A percentile compares a stretch with the other conserved stretches of the same genome.
Conservation (phyloP, 2,329 filamentous ascomycete species). For the Coniochaeta ligniaria region DNA sequence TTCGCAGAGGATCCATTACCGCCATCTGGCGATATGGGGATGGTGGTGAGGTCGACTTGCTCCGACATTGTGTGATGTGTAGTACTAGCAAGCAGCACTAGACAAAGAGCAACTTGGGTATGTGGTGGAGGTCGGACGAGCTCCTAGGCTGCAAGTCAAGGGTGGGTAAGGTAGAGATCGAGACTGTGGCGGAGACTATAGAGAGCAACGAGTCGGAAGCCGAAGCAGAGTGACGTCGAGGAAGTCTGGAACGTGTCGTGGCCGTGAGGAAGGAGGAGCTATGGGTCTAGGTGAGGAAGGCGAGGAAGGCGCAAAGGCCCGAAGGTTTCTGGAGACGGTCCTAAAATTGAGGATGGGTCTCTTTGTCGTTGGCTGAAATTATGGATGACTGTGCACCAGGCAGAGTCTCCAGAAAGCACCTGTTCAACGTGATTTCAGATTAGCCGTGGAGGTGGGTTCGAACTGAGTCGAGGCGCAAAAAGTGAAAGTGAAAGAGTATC, state of each 20-base stretch:
- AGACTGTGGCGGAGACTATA: not conserved
- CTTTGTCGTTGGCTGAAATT: conserved; percentile 8
- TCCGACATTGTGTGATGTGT: conserved; percentile 28
- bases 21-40: conserved; percentile 59
- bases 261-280: not conserved
- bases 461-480: conserved; percentile 1
- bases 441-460: not conserved
- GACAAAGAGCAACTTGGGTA: not conserved
- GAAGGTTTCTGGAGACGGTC: not conserved
- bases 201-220: not conserved
- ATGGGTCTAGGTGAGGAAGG: not conserved
- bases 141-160: not conserved
- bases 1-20: conserved; percentile 43
- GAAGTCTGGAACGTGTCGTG: not conserved
- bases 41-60: conserved; percentile 61
- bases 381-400: conserved; percentile 17
- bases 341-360: not conserved
- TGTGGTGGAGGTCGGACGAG: not conserved
- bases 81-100: conserved; percentile 2
- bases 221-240: not conserved
- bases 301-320: not conserved
- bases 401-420: conserved; percentile 11
- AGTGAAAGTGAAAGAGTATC: not conserved
- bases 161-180: not conserved
- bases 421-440: not conserved